Conservation (phyloP, 768 basidiomycete species). For the Suillus discolor region DNA sequence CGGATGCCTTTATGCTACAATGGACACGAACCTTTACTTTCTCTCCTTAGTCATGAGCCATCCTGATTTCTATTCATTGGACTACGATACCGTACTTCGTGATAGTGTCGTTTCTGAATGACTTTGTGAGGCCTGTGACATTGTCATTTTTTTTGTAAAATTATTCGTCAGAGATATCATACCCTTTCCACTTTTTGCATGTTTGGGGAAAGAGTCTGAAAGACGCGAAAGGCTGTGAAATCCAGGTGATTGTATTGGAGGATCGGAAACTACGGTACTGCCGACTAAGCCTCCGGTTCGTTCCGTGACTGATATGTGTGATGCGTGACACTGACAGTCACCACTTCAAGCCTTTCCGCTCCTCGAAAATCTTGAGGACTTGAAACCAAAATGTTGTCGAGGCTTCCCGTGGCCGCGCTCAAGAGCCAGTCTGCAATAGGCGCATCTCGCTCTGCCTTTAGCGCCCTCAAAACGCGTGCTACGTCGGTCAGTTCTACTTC, state of each 20-base stretch:
- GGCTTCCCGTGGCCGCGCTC: slow-evolving; percentile 76
- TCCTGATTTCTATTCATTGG: not conserved
- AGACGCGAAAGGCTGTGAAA: not conserved
- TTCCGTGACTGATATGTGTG: slow-evolving; percentile 43
- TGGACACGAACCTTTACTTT: slow-evolving; percentile 14
- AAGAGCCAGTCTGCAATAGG: slow-evolving; percentile 54
- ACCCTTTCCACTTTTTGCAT: not conserved
- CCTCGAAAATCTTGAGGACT: slow-evolving; percentile 43
- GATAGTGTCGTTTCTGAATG: slow-evolving; percentile 5
- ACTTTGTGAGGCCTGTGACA: slow-evolving; percentile 1
- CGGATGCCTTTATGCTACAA: slow-evolving; percentile 7
- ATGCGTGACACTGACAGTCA: slow-evolving; percentile 46
- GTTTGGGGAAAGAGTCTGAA: not conserved
- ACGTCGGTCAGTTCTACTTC: slow-evolving; percentile 46
- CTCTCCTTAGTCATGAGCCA: not conserved
- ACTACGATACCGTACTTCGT: not conserved
- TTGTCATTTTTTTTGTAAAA: slow-evolving; percentile 20
- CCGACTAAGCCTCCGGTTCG: slow-evolving; percentile 45
- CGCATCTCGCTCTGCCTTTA: slow-evolving; percentile 45
- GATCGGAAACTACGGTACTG: slow-evolving; percentile 18
- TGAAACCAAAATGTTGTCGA: slow-evolving; percentile 74
- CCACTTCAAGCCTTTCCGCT: slow-evolving; percentile 34
- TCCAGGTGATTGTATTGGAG: slow-evolving; percentile 1
- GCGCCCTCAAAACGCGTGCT: slow-evolving; percentile 46
- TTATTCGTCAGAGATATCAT: slow-evolving; percentile 23